Evolutionary conservation across 2,329 filamentous ascomycete genomes (phyloP), one percentile per base, ranked within the genome.

Genomic region (Talaromyces albobiverticillius): DNA sequence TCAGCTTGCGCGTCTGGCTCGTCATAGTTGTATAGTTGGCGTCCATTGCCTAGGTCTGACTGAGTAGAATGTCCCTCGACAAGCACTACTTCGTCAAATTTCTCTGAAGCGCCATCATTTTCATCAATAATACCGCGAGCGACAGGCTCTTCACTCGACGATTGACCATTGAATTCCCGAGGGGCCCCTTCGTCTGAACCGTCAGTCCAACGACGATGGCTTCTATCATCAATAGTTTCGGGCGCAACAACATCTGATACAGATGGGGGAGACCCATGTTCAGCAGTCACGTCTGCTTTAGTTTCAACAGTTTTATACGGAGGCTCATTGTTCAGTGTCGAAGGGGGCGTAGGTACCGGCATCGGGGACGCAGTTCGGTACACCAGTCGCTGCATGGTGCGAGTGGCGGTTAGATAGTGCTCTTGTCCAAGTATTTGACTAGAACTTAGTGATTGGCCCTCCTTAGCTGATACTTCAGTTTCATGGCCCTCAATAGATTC

Each of bases 1-100:
- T 29, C 34, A 20, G 18, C 11, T 22, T 49, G 34, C 8, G 29
- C 26, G 29, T 43, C 38, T 29, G 70, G 72, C 13, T 72, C 57
- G 5, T 74, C 74, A 8, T 6, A 22, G 20, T 11, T 25, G 34
- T 40, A 18, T 23, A 11, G 13, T 23, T 49, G n/a, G 25, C 2
- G 16, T 25, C 22, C 10, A 26, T 22, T 23, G 13, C 25, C 45
- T 10, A 13, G 40, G 45, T 38, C 41, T 38, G 42, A 34, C 25
- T 13, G 22, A 1, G 32, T 16, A 25, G 43, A 46, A 18, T 47
- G 25, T 36, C 51, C 32, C 13, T 51, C 29, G n/a, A 55, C 32
- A 2, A 52, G 46, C 36, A 54, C 34, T 7, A 54, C 46, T 46
- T 57, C 54, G 36, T 57, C 54, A n/a, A 52, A 36, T 8, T 45